These are phyloP conservation scores for Polytrichum commune DNA, from an alignment of 225 moss, liverwort and hornwort species.

Conservation along the genomic window DNA sequence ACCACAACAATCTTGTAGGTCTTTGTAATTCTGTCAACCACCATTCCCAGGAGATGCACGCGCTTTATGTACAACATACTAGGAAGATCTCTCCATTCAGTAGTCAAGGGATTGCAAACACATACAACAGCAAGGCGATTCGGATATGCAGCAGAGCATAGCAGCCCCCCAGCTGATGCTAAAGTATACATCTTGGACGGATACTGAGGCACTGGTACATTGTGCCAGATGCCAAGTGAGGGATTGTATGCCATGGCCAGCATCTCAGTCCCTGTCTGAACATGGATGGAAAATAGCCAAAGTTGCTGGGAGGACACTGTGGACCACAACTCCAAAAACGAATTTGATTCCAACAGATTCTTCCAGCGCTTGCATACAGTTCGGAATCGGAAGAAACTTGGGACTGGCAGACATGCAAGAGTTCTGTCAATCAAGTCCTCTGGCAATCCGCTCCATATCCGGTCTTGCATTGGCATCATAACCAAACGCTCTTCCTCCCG, in stretches of 20 bases:
- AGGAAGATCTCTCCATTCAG: constrained; percentile 47
- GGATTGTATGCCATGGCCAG: constrained; percentile 68
- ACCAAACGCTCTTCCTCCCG: constrained; percentile 54
- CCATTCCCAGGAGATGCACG: constrained; percentile 59
- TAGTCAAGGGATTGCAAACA: constrained; percentile 57
- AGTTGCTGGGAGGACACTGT: constrained; percentile 49
- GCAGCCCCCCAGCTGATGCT: constrained; percentile 57
- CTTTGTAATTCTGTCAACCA: constrained; percentile 39
- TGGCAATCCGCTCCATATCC: constrained; percentile 61
- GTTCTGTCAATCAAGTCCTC: constrained; percentile 60
- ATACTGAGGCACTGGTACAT: constrained; percentile 56
- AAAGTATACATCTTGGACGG: constrained; percentile 61
- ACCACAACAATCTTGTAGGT: constrained; percentile 59
- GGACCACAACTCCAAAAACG: constrained; percentile 62
- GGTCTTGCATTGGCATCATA: constrained; percentile 59
- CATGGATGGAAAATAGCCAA: constrained; percentile 54
- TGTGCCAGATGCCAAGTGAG: constrained; percentile 55
- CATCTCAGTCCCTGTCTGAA: constrained; percentile 41
- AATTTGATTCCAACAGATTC: constrained; percentile 36
- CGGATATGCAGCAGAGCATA: constrained; percentile 58
- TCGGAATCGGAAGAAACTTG: constrained; percentile 59
- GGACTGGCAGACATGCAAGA: constrained; percentile 57
- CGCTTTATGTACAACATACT: constrained; percentile 69
- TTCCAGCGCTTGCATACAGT: constrained; percentile 70
- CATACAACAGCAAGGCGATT: constrained; percentile 65